These are phyloP conservation scores for Globisporangium uncinulatum DNA, from an alignment of 352 stramenopile species.

Conservation along the genomic window DNA sequence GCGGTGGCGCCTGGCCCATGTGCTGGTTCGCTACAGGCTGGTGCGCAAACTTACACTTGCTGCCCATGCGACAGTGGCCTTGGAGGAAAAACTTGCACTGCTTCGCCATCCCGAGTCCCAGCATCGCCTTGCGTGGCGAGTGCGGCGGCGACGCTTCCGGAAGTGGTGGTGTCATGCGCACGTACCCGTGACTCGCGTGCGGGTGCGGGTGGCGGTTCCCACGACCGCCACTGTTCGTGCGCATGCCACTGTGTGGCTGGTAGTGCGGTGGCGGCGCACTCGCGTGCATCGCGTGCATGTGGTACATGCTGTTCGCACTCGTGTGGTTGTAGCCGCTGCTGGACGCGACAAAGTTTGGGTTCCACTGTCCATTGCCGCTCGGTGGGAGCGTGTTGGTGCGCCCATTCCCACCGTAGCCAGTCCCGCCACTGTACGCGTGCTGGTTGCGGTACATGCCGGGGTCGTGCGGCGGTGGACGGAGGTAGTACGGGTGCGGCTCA, in stretches of 20 bases:
- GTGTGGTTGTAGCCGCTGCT: background rate
- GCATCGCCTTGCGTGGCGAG: constrained; percentile 44
- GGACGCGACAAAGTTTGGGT: constrained; percentile 18
- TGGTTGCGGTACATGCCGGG: constrained; percentile 15
- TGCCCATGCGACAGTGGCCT: constrained; percentile 80
- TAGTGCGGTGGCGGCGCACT: constrained; percentile 29
- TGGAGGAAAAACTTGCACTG: constrained; percentile 84
- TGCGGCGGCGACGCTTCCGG: constrained; percentile 56
- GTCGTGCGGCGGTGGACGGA: constrained; percentile 33
- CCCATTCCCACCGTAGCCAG: background rate
- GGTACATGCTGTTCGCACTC: constrained; percentile 37
- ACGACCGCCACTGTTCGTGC: constrained; percentile 14
- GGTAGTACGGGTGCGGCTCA: constrained; percentile 16
- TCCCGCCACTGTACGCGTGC: constrained; percentile 7
- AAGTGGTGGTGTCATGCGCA: constrained; percentile 50
- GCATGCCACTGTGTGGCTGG: constrained; percentile 26
- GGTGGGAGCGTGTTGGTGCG: constrained; percentile 4
- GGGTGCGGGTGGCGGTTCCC: constrained; percentile 18
- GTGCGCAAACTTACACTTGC: constrained; percentile 84
- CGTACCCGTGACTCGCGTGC: constrained; percentile 25
- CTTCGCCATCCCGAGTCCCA: constrained; percentile 33
- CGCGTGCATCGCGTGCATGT: constrained; percentile 24
- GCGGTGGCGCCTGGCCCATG: constrained; percentile 13
- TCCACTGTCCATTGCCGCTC: constrained; percentile 27
- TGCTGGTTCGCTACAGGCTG: constrained; percentile 35